phyloP scores from a whole-genome alignment of 2,329 filamentous ascomycete genomes.

The Amauroascus verrucosus region DNA sequence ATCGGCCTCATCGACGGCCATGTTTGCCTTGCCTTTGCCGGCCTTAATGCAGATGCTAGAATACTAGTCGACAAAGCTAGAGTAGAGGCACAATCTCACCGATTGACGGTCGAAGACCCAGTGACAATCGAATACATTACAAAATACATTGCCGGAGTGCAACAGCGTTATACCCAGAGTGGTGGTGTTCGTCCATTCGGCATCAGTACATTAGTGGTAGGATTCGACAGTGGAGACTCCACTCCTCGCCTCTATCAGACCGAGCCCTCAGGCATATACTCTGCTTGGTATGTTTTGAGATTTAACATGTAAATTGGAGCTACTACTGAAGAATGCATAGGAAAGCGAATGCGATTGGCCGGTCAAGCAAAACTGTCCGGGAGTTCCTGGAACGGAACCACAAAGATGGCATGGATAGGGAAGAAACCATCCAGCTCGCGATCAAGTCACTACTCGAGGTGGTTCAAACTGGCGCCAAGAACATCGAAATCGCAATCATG shows the following conservation, averaged over 20 bases:
- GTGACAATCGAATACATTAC: conserved; percentile 99
- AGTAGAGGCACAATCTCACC: conserved; percentile 93
- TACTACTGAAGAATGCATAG: conserved; percentile 39
- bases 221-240: conserved; percentile 90
- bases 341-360: conserved; percentile 98
- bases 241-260: conserved; percentile 91
- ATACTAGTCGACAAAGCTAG: conserved; percentile 98
- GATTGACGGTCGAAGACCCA: conserved; percentile 92
- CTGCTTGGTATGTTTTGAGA: conserved; percentile 64
- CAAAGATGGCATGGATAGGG: conserved; percentile 93
- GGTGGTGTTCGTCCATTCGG: conserved; percentile 98
- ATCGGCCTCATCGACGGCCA: conserved; percentile 93
- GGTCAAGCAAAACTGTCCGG: conserved; percentile 96
- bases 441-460: conserved; percentile 98
- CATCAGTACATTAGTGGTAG: conserved; percentile 94
- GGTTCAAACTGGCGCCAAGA: conserved; percentile 97
- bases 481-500: conserved; percentile 99
- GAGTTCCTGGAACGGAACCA: conserved; percentile 99
- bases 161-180: conserved; percentile 98
- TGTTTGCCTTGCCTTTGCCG: conserved; percentile 93
- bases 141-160: conserved; percentile 94
- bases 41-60: conserved; percentile 92
- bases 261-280: conserved; percentile 98
- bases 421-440: conserved; percentile 89
- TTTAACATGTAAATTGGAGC: neutral